Conservation (phyloP, 73 alveolate genomes). For the Paramecium primaurelia region DNA sequence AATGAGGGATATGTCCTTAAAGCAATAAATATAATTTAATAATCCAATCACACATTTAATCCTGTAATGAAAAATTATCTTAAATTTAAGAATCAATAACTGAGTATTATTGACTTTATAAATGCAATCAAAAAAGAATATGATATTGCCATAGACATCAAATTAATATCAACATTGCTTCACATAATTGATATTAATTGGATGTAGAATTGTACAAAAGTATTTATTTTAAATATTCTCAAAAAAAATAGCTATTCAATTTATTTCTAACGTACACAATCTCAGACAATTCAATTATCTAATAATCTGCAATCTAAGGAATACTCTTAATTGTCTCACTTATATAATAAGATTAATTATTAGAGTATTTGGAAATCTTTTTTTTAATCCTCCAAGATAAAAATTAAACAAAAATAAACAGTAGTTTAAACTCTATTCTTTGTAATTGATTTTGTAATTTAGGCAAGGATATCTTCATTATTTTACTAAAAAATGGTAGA, state of each 20-base stretch:
- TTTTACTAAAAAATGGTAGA: background rate
- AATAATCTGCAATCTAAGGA: conserved; percentile 31
- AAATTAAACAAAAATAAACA: background rate
- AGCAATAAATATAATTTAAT: background rate
- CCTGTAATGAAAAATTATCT: background rate
- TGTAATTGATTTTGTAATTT: background rate
- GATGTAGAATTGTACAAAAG: background rate
- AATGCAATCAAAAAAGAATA: background rate
- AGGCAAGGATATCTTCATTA: conserved; percentile 27
- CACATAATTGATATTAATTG: background rate
- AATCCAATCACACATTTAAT: background rate
- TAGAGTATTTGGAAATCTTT: background rate
- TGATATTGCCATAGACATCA: background rate
- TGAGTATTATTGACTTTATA: background rate
- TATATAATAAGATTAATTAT: background rate
- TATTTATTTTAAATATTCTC: background rate
- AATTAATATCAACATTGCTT: conserved; percentile 6
- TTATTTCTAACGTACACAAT: background rate
- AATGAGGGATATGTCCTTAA: background rate
- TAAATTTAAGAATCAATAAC: background rate
- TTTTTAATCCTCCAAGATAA: background rate
- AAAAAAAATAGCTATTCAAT: background rate
- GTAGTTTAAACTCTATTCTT: background rate
- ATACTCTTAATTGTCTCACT: background rate
- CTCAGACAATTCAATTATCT: background rate